A percentile compares a stretch with the other conserved stretches of the same genome.
phyloP scores from a whole-genome alignment of 106 monocot genomes.

The Xerophyta viscosa region DNA sequence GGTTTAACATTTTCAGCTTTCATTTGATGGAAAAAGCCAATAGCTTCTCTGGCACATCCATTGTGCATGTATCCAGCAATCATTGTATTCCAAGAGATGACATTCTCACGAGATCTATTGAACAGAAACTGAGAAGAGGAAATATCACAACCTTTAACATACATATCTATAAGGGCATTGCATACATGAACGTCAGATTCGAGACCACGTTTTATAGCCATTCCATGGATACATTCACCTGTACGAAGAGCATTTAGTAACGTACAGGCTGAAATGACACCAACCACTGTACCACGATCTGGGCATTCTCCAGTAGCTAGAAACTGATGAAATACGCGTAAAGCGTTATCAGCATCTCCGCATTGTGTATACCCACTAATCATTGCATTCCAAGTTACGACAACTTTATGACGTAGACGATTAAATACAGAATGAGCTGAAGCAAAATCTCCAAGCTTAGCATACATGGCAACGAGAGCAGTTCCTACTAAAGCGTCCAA shows the following conservation, averaged over 20 bases:
- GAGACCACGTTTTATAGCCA: constrained; percentile 46
- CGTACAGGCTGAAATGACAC: constrained; percentile 54
- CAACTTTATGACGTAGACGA: constrained; percentile 22
- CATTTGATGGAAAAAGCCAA: constrained; percentile 38
- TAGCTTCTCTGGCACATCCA: constrained; percentile 40
- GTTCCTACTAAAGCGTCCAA: constrained; percentile 32
- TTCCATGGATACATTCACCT: constrained; percentile 36
- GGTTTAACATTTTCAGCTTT: constrained; percentile 36
- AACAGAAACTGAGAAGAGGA: constrained; percentile 38
- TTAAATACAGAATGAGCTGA: constrained; percentile 45
- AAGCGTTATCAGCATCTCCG: constrained; percentile 42
- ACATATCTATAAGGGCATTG: constrained; percentile 71
- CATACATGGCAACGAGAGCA: constrained; percentile 68
- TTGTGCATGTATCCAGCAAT: constrained; percentile 63
- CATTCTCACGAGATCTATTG: constrained; percentile 19
- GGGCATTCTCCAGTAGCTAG: constrained; percentile 15
- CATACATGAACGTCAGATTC: constrained; percentile 52
- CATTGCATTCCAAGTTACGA: constrained; percentile 65
- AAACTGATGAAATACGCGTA: constrained; percentile 38
- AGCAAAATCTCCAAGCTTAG: constrained; percentile 45
- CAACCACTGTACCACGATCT: constrained; percentile 61
- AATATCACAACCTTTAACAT: constrained; percentile 51
- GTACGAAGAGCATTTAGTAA: constrained; percentile 15
- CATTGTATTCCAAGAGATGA: constrained; percentile 74
- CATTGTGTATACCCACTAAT: constrained; percentile 66